Base-by-base conservation (phyloP, 2,329 filamentous ascomycete genomes). In the Pseudopyrenochaeta lycopersici region DNA sequence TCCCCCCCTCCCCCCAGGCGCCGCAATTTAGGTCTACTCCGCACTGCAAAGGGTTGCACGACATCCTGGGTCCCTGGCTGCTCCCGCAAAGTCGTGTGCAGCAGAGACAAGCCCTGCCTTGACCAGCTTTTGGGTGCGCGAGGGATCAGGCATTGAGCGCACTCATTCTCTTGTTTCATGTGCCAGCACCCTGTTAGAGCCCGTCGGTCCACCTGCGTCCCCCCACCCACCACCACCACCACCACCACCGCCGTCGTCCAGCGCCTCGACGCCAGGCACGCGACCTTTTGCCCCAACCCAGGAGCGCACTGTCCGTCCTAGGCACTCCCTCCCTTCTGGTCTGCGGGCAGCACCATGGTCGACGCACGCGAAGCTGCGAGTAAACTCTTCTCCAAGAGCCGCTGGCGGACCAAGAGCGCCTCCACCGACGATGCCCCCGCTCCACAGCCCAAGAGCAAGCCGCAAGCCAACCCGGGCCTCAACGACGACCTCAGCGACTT, bases 401-500 rank as follows among this genome's bases (percentile, higher is more conserved):
- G 77, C 66, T 84, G 82, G 82, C 77, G 77, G 58, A 78, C 77
- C 51, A 84, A 84, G 68, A 71, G 83, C 46, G 12, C 44, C 14
- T 64, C 67, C 46, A 74, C 75, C 49, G 71, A 80, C 36, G 74
- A 81, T 33, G 47, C 58, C 17, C 31, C 62, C 20, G 59, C 66
- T 57, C 71, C 66, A 46, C 62, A 70, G 39, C 54, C 54, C 47
- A 71, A 67, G 60, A 52, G 55, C 38, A 68, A 64, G 61, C 54
- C 63, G 40, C 53, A 58, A 41, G 50, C 57, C 36, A 52, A 53
- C 54, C 72, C 76, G 48, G 77, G 66, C 54, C 56, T 60, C 52
- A 71, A 77, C 65, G 74, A 80, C 45, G 80, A 83, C 61, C 80
- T 88, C 50, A 79, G 81, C 71, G 84, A 84, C 67, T 88, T 88